phyloP scores from a whole-genome alignment of 176 grass and related monocot species.

The Zoysia pacifica region DNA sequence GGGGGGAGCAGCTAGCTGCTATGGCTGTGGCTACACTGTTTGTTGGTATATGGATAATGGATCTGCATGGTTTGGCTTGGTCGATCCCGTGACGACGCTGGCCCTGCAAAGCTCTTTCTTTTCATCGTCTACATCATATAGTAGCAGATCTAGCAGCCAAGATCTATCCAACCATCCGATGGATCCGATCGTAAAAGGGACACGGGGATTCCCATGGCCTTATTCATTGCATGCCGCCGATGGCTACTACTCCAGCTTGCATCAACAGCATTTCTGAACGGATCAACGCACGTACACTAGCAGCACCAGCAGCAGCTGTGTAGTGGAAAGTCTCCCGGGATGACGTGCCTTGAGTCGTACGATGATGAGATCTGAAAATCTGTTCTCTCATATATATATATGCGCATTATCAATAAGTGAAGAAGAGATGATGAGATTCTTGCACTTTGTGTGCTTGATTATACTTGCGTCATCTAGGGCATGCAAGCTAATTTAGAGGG shows the following conservation, averaged over 20 bases:
- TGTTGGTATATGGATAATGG: not conserved
- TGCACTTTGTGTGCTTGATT: too few species aligned
- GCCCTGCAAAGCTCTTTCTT: too few species aligned
- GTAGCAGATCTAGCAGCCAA: not conserved
- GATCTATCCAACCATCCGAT: conserved; percentile 16
- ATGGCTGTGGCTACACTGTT: not conserved
- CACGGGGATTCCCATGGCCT: conserved; percentile 36
- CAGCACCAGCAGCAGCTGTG: not conserved
- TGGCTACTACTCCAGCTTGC: too few species aligned
- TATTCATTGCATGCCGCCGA: conserved; percentile 33
- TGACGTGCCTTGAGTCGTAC: not conserved
- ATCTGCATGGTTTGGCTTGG: not conserved
- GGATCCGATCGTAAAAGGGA: conserved; percentile 6
- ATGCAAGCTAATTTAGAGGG: too few species aligned
- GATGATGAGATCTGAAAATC: not conserved
- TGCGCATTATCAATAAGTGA: not conserved
- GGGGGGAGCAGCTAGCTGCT: not conserved
- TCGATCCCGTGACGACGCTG: conserved; percentile 40
- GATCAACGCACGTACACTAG: not conserved
- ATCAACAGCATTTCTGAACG: too few species aligned
- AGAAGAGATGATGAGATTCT: too few species aligned
- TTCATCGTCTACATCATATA: not conserved
- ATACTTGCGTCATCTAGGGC: too few species aligned
- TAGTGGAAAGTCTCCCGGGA: not conserved
- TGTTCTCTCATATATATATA: not conserved